phyloP scores from a whole-genome alignment of 768 basidiomycete genomes.

The Mycena vitilis region DNA sequence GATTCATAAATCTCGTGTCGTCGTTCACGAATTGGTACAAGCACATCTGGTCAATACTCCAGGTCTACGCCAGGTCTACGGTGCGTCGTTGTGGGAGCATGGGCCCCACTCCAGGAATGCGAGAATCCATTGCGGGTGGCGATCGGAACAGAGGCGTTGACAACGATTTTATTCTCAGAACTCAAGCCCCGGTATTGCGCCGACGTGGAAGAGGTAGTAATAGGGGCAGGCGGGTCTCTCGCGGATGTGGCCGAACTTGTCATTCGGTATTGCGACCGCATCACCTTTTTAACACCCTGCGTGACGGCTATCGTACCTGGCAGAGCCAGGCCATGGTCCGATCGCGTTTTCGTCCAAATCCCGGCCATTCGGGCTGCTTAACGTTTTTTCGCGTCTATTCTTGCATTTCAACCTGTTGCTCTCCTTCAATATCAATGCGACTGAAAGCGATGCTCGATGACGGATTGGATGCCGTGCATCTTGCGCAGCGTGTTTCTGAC shows the following conservation, averaged over 20 bases:
- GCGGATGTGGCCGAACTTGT: neutral
- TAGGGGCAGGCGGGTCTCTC: neutral
- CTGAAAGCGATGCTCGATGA: no score
- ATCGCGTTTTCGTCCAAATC: no score
- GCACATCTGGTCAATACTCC: neutral
- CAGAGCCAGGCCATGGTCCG: no score
- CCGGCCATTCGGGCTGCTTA: no score
- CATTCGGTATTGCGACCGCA: neutral
- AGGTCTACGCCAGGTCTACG: no score
- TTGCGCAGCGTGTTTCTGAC: no score
- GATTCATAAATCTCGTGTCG: neutral
- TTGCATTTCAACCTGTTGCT: no score
- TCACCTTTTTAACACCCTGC: neutral
- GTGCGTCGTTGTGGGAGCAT: neutral
- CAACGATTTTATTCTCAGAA: neutral
- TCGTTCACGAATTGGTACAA: neutral
- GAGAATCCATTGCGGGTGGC: neutral
- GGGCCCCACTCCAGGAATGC: neutral
- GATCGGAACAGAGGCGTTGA: neutral
- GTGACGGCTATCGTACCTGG: no score
- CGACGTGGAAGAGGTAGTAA: neutral
- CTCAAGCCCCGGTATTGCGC: neutral
- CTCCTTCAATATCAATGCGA: no score
- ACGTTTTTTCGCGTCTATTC: no score
- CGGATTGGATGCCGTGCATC: no score